Base-by-base conservation (phyloP, 2,329 filamentous ascomycete genomes). In the Dothistroma pini region DNA sequence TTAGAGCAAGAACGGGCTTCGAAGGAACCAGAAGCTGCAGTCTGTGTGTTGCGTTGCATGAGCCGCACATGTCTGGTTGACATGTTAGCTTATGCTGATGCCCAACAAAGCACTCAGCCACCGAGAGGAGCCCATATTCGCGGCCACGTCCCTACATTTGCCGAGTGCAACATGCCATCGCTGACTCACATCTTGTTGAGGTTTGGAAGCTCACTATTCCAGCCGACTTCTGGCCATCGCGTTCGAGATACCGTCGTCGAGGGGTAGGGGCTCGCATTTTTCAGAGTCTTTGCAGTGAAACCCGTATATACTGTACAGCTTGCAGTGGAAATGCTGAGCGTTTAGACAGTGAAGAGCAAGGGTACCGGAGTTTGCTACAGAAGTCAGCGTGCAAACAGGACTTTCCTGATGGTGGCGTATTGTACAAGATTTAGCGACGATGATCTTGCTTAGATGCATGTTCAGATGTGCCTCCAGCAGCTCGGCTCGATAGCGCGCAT, bases 281-380 rank as follows among this genome's bases (percentile, higher is more conserved):
- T 78, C 75, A 19, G 76, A 70, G 1, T 76, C 71, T 12, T 68
- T 66, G 52, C 77, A 79, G 0, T 75, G 66, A 16, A 84, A 65
- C 58, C 80, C 66, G 72, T 87, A 90, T 29, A 87, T 67, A 0
- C 86, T 86, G 67, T 86, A 90, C 16, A 85, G 80, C 47, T 86
- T 83, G 74, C 87, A 89, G 71, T 89, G 89, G 70, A 87, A 89
- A 9, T 84, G 81, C 51, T 78, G 74, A 1, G 84, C 84, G 19
- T 77, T 76, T 0, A 87, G 87, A 65, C 86, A 90, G 66, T 87
- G 80, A 41, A 60, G 32, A n/a, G 57, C 16, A 12, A 52, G 25
- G 32, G 57, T 10, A 4, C 53, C 53, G 16, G 44, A 56, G 29
- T 52, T 56, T 1, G 87, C 79, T 6, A 80, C 25, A 21, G 25